A percentile compares a stretch with the other conserved stretches of the same genome.
Conservation (phyloP, 2,329 filamentous ascomycete species). For the Paramyrothecium sp. region DNA sequence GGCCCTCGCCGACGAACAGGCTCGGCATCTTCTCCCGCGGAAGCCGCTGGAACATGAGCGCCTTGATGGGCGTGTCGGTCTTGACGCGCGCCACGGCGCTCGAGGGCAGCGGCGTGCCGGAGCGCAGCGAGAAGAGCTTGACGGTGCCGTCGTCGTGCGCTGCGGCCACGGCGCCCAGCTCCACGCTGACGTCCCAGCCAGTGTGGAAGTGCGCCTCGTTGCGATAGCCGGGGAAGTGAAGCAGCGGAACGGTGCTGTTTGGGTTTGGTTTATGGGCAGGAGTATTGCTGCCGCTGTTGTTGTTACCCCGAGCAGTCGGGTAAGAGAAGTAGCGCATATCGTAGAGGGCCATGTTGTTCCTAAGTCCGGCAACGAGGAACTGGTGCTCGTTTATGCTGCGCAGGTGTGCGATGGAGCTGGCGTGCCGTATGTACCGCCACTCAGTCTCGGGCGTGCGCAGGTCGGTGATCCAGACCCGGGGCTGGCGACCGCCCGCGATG, state of each 20-base stretch:
- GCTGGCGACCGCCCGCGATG: slow-evolving; percentile 50
- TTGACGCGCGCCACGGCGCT: slow-evolving; percentile 19
- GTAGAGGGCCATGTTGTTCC: slow-evolving; percentile 51
- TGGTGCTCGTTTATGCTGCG: slow-evolving; percentile 46
- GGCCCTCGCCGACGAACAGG: slow-evolving; percentile 42
- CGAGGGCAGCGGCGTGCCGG: slow-evolving; percentile 36
- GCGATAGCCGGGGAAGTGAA: slow-evolving; percentile 47
- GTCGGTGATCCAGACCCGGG: slow-evolving; percentile 45
- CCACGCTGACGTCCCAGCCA: slow-evolving; percentile 49
- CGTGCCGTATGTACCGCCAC: slow-evolving; percentile 31
- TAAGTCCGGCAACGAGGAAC: slow-evolving; percentile 51
- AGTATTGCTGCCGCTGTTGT: background rate
- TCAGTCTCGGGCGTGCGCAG: slow-evolving; percentile 32
- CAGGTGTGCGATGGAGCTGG: slow-evolving; percentile 47
- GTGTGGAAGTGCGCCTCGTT: slow-evolving; percentile 48
- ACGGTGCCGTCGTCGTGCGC: slow-evolving; percentile 50
- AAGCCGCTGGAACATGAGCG: slow-evolving; percentile 45
- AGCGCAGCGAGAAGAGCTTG: slow-evolving; percentile 46
- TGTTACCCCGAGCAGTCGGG: background rate
- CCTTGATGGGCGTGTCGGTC: slow-evolving; percentile 32
- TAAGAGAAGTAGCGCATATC: slow-evolving; percentile 47
- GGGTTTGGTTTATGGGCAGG: slow-evolving; percentile 3
- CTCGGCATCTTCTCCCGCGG: slow-evolving; percentile 42
- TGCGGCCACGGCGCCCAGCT: slow-evolving; percentile 51
- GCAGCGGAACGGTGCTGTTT: slow-evolving; percentile 32